Base-by-base conservation (phyloP, 192 early-diverging fungal species). In the Diversispora epigaea region DNA sequence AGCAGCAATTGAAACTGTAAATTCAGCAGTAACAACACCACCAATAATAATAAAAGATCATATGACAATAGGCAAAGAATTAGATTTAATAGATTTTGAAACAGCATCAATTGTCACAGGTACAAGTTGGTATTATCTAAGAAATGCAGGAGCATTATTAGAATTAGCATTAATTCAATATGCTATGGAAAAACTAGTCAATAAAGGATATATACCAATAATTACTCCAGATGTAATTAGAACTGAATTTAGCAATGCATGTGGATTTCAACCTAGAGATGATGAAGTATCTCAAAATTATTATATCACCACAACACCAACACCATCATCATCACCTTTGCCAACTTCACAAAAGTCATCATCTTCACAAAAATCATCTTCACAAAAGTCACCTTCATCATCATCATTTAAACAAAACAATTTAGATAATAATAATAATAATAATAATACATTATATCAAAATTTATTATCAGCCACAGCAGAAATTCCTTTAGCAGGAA, bases 401-500 rank as follows among this genome's bases (percentile, higher is more conserved):
- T 32, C 25, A 32, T 32, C 25, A 32, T 32, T 32, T 2, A 32
- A 32, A 32, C 25, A 32, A 32, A 32, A 2, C 25, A 32, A 32
- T 32, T 32, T 32, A 32, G 25, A 32, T 32, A 32, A 32, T 32
- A 32, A 2, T 2, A 32, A 32, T 2, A 32, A 32, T 2, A 32
- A 32, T 32, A 32, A 32, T 32, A 32, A 32, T 32, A 32, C 2
- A 32, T 32, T 32, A 32, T 32, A 32, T 32, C 25, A 32, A 32
- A 32, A 32, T 50, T 93, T 90, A 72, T 79, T 98, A 41, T 84
- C 93, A 0, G 95, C 92, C 3, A 98, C 96, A 15, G 93, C 95
- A 1, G 96, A 98, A 80, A 92, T 98, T 75, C 93, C 96, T 5
- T 80, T 98, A 49, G 93, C 93, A 8, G 96, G 92, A 1, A 91